Evolutionary conservation across 2,329 filamentous ascomycete species (phyloP).

Genomic region (Calonectria montana): DNA sequence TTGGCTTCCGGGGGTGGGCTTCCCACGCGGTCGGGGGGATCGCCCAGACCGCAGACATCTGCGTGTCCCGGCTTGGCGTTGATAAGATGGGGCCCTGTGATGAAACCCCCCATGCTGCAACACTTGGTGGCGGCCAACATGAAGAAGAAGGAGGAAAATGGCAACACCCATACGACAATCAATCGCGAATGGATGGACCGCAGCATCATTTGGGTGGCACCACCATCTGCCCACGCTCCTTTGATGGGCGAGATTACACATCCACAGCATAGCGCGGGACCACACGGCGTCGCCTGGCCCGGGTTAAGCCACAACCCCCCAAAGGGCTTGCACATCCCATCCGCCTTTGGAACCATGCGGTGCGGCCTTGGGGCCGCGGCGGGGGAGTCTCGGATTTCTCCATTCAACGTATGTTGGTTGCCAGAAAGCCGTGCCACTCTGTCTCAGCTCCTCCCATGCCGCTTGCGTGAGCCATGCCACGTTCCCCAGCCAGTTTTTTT

Average conservation of each 20-base stretch:
- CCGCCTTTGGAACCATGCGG: slow-evolving; percentile 19
- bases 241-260: slow-evolving; percentile 12
- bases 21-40: slow-evolving; percentile 27
- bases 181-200: background rate
- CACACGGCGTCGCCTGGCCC: slow-evolving; percentile 20
- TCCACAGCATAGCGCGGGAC: background rate
- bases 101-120: background rate
- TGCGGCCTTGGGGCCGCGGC: background rate
- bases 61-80: slow-evolving; percentile 41
- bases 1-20: slow-evolving; percentile 6
- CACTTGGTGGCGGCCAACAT: background rate
- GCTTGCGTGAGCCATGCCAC: slow-evolving; percentile 12
- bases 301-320: slow-evolving; percentile 35
- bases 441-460: slow-evolving; percentile 1
- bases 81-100: slow-evolving; percentile 33
- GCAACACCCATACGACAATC: background rate
- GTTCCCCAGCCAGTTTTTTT: background rate
- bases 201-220: background rate
- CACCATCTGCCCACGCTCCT: background rate
- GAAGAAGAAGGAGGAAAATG: background rate
- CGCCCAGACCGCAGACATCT: slow-evolving; percentile 28
- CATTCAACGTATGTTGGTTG: slow-evolving; percentile 3
- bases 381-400: background rate
- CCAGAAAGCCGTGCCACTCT: background rate
- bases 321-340: slow-evolving; percentile 25